Evolutionary conservation across 148 eudicot genomes (phyloP).

Genomic region (Vaccinium darrowii): DNA sequence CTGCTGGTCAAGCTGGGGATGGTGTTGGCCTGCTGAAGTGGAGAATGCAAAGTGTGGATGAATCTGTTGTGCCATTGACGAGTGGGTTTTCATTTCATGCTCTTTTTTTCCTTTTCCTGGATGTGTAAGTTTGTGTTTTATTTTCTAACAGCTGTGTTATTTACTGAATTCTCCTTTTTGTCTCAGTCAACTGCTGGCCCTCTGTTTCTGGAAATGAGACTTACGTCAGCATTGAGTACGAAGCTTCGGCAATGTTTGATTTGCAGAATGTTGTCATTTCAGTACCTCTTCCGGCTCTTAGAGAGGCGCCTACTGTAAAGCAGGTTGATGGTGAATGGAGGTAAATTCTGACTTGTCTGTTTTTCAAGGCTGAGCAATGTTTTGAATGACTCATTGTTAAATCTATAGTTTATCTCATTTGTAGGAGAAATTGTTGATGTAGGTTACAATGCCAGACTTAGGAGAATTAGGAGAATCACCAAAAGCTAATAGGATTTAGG

Average conservation of each 20-base stretch:
- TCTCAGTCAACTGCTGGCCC: slow-evolving; percentile 99
- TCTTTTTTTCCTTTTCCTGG: background rate
- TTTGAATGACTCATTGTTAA: background rate
- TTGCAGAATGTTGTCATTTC: slow-evolving; percentile 94
- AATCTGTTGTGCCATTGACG: slow-evolving; percentile 83
- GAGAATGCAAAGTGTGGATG: slow-evolving; percentile 96
- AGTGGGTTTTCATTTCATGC: slow-evolving; percentile 47
- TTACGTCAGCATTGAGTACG: slow-evolving; percentile 91
- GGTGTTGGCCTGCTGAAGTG: slow-evolving; percentile 89
- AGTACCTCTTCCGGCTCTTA: slow-evolving; percentile 95
- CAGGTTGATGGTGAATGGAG: slow-evolving; percentile 99
- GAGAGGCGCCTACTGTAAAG: slow-evolving; percentile 85
- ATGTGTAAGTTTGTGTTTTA: background rate
- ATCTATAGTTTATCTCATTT: background rate
- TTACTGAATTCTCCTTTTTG: slow-evolving; percentile 11
- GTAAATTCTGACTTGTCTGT: slow-evolving; percentile 31
- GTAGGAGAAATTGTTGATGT: background rate
- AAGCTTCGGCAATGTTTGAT: slow-evolving; percentile 79
- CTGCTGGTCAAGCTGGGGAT: slow-evolving; percentile 77
- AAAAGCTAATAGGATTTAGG: background rate
- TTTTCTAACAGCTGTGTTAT: background rate
- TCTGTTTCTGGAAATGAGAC: slow-evolving; percentile 94
- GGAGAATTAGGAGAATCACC: background rate
- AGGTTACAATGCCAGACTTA: background rate
- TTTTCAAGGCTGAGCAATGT: background rate